These are phyloP conservation scores for Obba rivulosa DNA, from an alignment of 768 basidiomycete species.

Conservation along the genomic window DNA sequence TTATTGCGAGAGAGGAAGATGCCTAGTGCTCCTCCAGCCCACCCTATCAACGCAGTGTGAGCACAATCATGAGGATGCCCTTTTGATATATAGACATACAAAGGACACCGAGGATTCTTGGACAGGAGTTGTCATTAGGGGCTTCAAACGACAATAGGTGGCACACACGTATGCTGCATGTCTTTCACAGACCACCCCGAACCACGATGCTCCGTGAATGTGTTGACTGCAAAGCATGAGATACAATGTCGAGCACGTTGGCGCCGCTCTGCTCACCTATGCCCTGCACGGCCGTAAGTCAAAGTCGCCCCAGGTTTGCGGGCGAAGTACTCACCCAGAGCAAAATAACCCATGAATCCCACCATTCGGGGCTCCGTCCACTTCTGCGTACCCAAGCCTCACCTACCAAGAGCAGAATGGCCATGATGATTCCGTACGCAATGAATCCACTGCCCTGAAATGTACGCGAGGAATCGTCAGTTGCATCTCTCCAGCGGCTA, in stretches of 20 bases:
- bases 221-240: conserved; percentile 54
- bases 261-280: conserved; percentile 38
- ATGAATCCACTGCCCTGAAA: conserved; percentile 78
- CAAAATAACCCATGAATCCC: conserved; percentile 69
- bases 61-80: background rate
- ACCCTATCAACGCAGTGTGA: conserved; percentile 49
- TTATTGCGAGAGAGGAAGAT: conserved; percentile 77
- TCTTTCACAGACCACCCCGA: conserved; percentile 83
- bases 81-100: conserved; percentile 43
- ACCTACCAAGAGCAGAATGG: conserved; percentile 70
- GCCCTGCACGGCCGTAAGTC: conserved; percentile 33
- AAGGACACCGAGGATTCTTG: conserved; percentile 65
- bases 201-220: conserved; percentile 88
- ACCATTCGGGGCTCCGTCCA: conserved; percentile 77
- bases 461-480: background rate
- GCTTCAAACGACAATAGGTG: background rate
- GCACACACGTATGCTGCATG: conserved; percentile 85
- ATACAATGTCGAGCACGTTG: background rate
- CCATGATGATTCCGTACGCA: conserved; percentile 79
- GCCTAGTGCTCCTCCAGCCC: conserved; percentile 87
- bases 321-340: conserved; percentile 39
- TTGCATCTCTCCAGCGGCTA: background rate
- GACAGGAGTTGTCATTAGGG: background rate
- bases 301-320: background rate
- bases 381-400: conserved; percentile 71